Evolutionary conservation across 2,329 filamentous ascomycete species (phyloP), one percentile per base, ranked within the genome.

Genomic region (Penicillium sumatraense): DNA sequence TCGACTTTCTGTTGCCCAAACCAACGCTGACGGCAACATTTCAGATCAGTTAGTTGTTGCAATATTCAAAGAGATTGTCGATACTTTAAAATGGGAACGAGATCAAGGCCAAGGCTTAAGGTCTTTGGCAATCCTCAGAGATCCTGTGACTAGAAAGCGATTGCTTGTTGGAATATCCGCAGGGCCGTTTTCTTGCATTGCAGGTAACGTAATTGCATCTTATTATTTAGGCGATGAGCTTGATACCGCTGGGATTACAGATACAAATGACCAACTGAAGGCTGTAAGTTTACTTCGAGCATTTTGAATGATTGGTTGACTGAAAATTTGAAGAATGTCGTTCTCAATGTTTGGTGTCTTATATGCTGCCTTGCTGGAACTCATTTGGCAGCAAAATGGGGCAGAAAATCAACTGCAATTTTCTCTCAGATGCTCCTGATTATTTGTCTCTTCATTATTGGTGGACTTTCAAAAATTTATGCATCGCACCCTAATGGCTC

Each of bases 291-390:
- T 11, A 23, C 27, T 3, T 31, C 3, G 9, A n/a, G 13, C 13
- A 18, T 11, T 27, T 6, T 38, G 18, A 35, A 24, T 13, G 6
- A 21, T 21, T 24, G 21, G 5, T 18, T 14, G 10, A 4, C 23
- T 24, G 13, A 46, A 6, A 54, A n/a, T 27, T 26, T 11, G 6
- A 13, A 62, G 60, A 83, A 83, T 38, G 76, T 83, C 29, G 75
- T 82, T 1, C 68, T 83, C n/a, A 82, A 81, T 53, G 76, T 74
- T 2, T 83, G 75, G 74, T 83, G 78, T 51, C 68, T 83, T 0
- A 63, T 68, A 5, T 76, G 73, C 51, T 67, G 73, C 26, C 62
- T 82, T 0, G 35, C 66, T 1, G 81, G 80, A 0, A 81, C 80
- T 1, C 72, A 75, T 4, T 67, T 81, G 6, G 68, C 71, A 0